Evolutionary conservation across 306 rosid genomes (phyloP), one percentile per base, ranked within the genome.

Genomic region (Lathyrus tuberosus): DNA sequence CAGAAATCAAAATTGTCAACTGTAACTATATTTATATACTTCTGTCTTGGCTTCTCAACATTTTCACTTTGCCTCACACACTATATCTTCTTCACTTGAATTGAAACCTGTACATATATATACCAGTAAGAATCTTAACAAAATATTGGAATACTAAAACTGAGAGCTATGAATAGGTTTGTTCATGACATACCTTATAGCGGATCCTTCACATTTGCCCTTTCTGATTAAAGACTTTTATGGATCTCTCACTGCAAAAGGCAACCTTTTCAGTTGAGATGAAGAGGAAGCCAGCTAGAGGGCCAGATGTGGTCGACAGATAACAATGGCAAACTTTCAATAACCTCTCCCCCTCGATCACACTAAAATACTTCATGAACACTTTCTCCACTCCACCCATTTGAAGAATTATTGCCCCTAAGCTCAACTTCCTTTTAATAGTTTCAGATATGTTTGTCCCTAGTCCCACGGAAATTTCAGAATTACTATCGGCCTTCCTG

Each of bases 281-380:
- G 73, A 88, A 90, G 78, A 90, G 88, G 17, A 88, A 78, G 51
- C 95, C 96, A 10, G 90, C 86, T 49, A 90, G 82, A 40, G 96
- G 96, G n/a, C 95, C 96, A 0, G 84, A 85, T 47, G 95, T 82
- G 44, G 97, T 91, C 8, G 91, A 91, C 43, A 91, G 76, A 82
- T 74, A 81, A 75, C 96, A 90, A 1, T 81, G 85, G 1, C 74
- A 79, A 53, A 75, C 86, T 66, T 83, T 86, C 77, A 78, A 15
- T 8, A 88, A 62, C 64, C 70, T 90, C 75, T 90, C 97, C 62
- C 73, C 89, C 58, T 85, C 80, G 35, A 16, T 62, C 14, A 69
- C 76, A 31, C 67, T 79, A 37, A 88, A 88, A 33, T 77, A 77
- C 28, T 84, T 71, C 73, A 73, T 79, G 43, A 86, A 85, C 30